phyloP scores from a whole-genome alignment of 257 asterid species.

The Leptodermis oblonga region DNA sequence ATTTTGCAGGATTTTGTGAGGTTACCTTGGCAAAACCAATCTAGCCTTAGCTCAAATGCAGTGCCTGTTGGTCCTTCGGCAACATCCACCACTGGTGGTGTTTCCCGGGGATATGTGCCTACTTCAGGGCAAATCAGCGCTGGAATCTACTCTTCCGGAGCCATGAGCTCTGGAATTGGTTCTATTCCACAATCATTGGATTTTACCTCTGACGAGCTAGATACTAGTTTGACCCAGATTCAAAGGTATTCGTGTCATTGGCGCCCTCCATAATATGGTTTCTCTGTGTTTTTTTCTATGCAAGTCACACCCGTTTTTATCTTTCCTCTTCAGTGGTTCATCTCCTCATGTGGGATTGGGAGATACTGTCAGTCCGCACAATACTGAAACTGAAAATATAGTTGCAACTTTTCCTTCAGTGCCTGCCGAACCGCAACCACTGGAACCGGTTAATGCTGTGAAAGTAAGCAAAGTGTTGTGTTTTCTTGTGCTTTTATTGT shows the following conservation, averaged over 20 bases:
- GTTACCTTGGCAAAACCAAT: slow-evolving; percentile 86
- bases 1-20: slow-evolving; percentile 84
- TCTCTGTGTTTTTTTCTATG: not conserved
- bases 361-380: slow-evolving; percentile 45
- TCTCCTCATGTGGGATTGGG: slow-evolving; percentile 47
- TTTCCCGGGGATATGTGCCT: slow-evolving; percentile 51
- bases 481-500: not conserved
- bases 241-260: slow-evolving; percentile 43
- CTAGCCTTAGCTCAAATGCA: slow-evolving; percentile 68
- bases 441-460: slow-evolving; percentile 48
- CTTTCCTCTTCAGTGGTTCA: slow-evolving; percentile 42
- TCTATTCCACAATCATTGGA: slow-evolving; percentile 57
- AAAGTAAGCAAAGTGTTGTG: slow-evolving; percentile 46
- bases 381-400: slow-evolving; percentile 45
- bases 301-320: not conserved
- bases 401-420: slow-evolving; percentile 45
- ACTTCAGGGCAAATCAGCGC: slow-evolving; percentile 55
- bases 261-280: not conserved
- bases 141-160: slow-evolving; percentile 51
- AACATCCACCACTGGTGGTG: slow-evolving; percentile 47
- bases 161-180: slow-evolving; percentile 48
- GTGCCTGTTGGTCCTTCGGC: slow-evolving; percentile 64
- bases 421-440: slow-evolving; percentile 50
- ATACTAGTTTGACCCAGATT: slow-evolving; percentile 46
- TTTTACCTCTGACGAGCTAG: slow-evolving; percentile 52